Base-by-base conservation (phyloP, 108 stramenopile genomes). In the Epithemia pelagica region DNA sequence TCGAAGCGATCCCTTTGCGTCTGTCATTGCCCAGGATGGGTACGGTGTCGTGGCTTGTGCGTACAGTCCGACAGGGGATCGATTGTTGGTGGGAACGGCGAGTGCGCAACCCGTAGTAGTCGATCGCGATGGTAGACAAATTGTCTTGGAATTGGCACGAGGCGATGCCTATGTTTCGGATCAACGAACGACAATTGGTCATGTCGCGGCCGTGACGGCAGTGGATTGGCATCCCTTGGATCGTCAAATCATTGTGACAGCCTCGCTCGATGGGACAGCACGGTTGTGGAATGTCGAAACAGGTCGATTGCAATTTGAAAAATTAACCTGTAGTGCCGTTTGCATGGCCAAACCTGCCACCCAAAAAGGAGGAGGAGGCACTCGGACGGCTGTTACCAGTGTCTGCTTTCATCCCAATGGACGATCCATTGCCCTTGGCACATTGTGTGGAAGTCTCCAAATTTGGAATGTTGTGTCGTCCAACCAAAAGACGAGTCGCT, bases 101-200 rank as follows among this genome's bases (percentile, higher is more conserved):
- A 85, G 90, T 21, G 68, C 86, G 19, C 93, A 95, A 61, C 93
- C 93, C 24, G 81, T 71, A 62, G 78, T 96, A 10, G 67, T 90
- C 33, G 81, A 86, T 79, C 74, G 93, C 0, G 92, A 96, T 59
- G 96, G 93, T 25, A 56, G 70, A 25, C 81, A 89, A 59, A 76
- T 88, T 23, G 30, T 72, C 5, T 53, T 83, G 0, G 64, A 87
- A 33, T 96, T 94, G 75, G 75, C 82, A 28, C 88, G 91, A 32
- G 96, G 96, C 0, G 96, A 96, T 65, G 75, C 74, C 20, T 96
- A 96, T 62, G 87, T 95, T 15, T 82, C 81, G 19, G 93, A 96
- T 75, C 68, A 84, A n/a, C 59, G 86, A 23, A 79, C 82, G 54
- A 96, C 93, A 32, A 76, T 74, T 37, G 96, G 96, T 21, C 96